Evolutionary conservation across 306 rosid species (phyloP), one percentile per base, ranked within the genome.

Genomic region (Corylus heterophylla): DNA sequence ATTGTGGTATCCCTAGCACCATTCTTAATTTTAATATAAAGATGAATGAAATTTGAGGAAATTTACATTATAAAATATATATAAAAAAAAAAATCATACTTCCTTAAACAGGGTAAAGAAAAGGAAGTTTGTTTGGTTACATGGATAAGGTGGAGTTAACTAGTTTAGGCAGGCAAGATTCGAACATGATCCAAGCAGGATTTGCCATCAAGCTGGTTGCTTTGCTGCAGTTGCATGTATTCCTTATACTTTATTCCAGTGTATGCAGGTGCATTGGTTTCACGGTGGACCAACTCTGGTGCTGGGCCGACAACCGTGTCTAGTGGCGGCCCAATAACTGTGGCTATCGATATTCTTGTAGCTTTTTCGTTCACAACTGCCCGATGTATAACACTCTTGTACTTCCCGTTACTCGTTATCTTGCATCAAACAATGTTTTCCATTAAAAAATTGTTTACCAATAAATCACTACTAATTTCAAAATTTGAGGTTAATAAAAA

Each of bases 291-390:
- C 17, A 89, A 37, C 80, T 87, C 86, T 4, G 82, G 56, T 17
- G 81, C 83, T 67, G 93, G 91, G 51, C 66, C 79, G 18, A 89
- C 88, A 39, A 80, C 47, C 8, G 76, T 50, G 2, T 80, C 78
- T 0, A 84, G 56, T 8, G 84, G 58, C 18, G 82, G 87, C 11
- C 87, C 77, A 44, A 39, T 49, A 49, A 58, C 55, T 2, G 54
- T 50, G 6, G 71, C 87, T 4, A 76, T 2, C 0, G 82, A 84
- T 20, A 76, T 68, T 67, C 87, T 76, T 56, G 79, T 80, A 6
- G 52, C 58, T 6, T 56, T 85, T 73, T 78, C 80, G 80, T 85
- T 83, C 75, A 82, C 83, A 7, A 55, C 51, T 31, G 89, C 91
- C 37, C 82, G 62, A 59, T 84, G 87, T 16, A 75, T 3, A 50